Conservation (phyloP, 345 rosid genomes). For the Citrus reticulata region DNA sequence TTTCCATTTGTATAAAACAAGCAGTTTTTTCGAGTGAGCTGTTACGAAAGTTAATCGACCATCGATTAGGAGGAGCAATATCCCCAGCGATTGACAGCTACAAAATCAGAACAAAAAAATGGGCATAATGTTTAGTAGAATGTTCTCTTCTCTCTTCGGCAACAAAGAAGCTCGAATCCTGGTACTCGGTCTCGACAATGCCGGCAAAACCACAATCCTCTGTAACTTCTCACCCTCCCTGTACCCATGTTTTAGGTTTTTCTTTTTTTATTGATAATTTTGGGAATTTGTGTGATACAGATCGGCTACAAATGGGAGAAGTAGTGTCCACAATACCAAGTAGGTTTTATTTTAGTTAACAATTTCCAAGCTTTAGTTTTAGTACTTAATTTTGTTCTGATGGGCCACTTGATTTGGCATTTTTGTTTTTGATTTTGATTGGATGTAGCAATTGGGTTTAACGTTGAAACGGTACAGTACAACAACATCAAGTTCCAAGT, state of each 20-base stretch:
- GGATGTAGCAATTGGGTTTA: conserved; percentile 89
- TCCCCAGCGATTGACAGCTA: background rate
- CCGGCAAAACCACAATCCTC: conserved; percentile 85
- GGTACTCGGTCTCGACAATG: conserved; percentile 89
- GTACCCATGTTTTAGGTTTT: background rate
- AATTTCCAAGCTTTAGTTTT: background rate
- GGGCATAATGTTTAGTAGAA: conserved; percentile 69
- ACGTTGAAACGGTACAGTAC: conserved; percentile 91
- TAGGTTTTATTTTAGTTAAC: conserved; percentile 8
- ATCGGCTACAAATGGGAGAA: conserved; percentile 99
- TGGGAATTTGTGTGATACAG: conserved; percentile 29
- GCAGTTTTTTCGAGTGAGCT: background rate
- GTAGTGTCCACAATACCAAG: conserved; percentile 95
- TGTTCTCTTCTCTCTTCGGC: conserved; percentile 79
- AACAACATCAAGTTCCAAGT: conserved; percentile 97
- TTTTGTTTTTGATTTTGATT: background rate
- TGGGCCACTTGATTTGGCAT: background rate
- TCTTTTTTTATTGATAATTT: conserved; percentile 4
- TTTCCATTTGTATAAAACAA: too few species aligned
- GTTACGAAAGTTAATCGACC: background rate
- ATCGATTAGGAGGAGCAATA: background rate
- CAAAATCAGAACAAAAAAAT: conserved; percentile 10
- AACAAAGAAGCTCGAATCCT: conserved; percentile 88
- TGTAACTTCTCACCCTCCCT: conserved; percentile 31
- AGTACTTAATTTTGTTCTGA: background rate